Conservation (phyloP, 176 grass and related monocot genomes). For the Stipa capillata region DNA sequence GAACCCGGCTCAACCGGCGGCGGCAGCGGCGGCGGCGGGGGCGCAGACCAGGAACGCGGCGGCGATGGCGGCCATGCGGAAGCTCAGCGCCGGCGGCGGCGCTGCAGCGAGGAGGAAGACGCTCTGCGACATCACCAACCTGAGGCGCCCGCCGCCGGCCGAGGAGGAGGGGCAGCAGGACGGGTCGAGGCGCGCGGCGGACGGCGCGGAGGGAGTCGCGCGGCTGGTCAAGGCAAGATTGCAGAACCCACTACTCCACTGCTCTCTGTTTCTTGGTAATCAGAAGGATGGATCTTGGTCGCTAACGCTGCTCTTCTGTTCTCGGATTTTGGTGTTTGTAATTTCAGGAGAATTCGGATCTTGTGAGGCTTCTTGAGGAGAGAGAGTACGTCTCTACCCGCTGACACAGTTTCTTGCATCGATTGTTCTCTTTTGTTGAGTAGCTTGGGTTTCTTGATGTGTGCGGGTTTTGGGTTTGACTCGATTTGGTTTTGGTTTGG, state of each 20-base stretch:
- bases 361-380: slow-evolving; percentile 28
- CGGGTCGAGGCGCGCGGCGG: neutral
- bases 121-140: slow-evolving; percentile 56
- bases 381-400: slow-evolving; percentile 27
- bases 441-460: neutral
- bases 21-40: neutral
- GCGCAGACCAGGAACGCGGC: neutral
- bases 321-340: neutral
- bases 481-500: neutral
- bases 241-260: neutral
- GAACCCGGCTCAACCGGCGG: neutral
- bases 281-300: neutral
- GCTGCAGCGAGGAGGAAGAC: slow-evolving; percentile 37
- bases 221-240: slow-evolving; percentile 25
- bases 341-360: slow-evolving; percentile 40
- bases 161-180: neutral
- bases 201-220: neutral
- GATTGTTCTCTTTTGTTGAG: neutral
- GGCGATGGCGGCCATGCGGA: neutral
- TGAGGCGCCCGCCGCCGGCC: neutral
- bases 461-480: neutral
- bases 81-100: neutral
- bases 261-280: neutral
- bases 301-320: neutral
- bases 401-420: neutral